Conservation (phyloP, 306 rosid species). For the Quercus berberidifolia region DNA sequence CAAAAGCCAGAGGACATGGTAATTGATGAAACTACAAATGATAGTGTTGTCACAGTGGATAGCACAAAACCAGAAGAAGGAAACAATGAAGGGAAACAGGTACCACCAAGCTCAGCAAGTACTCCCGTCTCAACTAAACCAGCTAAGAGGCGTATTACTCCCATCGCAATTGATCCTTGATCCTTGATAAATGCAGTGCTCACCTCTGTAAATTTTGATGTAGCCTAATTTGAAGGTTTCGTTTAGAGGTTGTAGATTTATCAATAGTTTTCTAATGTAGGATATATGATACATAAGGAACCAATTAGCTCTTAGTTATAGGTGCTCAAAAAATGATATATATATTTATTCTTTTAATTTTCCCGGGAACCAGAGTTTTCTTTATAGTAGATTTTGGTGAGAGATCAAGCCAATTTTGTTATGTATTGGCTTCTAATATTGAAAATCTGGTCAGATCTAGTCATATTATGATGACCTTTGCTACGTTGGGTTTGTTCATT, state of each 20-base stretch:
- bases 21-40: conserved; percentile 9
- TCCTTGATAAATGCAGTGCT: conserved; percentile 17
- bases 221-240: not conserved
- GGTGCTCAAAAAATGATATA: not conserved
- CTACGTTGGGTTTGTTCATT: not conserved
- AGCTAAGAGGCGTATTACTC: conserved; percentile 51
- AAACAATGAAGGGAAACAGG: conserved; percentile 22
- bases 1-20: conserved; percentile 27
- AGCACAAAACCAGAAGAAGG: conserved; percentile 24
- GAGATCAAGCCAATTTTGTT: not conserved
- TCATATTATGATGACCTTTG: not conserved
- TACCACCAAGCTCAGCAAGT: conserved; percentile 20
- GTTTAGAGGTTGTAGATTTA: not conserved
- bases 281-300: not conserved
- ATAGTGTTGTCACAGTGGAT: conserved; percentile 13
- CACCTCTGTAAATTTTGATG: conserved; percentile 14
- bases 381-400: not conserved
- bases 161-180: conserved; percentile 50
- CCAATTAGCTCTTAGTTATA: not conserved
- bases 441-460: not conserved
- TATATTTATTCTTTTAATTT: no score
- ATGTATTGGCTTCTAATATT: not conserved
- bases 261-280: not conserved
- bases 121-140: conserved; percentile 24
- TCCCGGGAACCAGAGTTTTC: not conserved